Evolutionary conservation across 1,284 basidiomycete genomes (phyloP).

Genomic region (Boletellus deceptivus): DNA sequence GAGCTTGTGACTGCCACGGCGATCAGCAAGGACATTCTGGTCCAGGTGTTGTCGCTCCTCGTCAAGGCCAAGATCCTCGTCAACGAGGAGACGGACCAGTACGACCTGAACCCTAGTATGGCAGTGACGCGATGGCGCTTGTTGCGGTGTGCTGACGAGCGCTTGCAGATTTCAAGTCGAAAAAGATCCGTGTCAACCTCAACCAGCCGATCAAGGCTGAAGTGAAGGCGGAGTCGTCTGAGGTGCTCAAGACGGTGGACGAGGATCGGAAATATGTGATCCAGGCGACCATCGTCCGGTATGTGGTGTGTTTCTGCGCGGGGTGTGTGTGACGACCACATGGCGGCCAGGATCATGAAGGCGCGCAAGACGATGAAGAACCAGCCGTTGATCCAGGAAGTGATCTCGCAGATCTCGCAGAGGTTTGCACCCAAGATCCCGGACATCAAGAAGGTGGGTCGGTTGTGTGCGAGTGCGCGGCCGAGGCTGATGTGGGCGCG

Average conservation of each 20-base stretch:
- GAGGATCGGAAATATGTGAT: slow-evolving; percentile 98
- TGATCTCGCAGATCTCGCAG: slow-evolving; percentile 87
- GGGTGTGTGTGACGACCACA: not conserved
- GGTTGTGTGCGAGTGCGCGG: not conserved
- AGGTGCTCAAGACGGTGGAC: slow-evolving; percentile 94
- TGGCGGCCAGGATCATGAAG: slow-evolving; percentile 83
- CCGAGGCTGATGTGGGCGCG: not conserved
- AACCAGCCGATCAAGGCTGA: slow-evolving; percentile 95
- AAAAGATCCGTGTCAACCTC: slow-evolving; percentile 94
- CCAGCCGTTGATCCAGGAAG: slow-evolving; percentile 90
- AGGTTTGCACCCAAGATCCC: slow-evolving; percentile 89
- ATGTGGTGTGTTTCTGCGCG: slow-evolving; percentile 6
- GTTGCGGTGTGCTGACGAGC: slow-evolving; percentile 1
- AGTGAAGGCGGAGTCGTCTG: slow-evolving; percentile 87
- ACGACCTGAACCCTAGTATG: slow-evolving; percentile 89
- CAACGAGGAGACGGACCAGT: slow-evolving; percentile 83
- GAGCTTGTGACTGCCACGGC: slow-evolving; percentile 84
- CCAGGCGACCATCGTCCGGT: slow-evolving; percentile 97
- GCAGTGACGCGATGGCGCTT: not conserved
- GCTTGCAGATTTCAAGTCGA: slow-evolving; percentile 84
- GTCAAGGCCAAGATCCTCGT: slow-evolving; percentile 90
- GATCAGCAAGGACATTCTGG: slow-evolving; percentile 82
- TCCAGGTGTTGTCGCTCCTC: slow-evolving; percentile 79
- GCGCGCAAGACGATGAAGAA: slow-evolving; percentile 98
- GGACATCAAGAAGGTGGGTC: slow-evolving; percentile 84